Evolutionary conservation across 1,284 basidiomycete genomes (phyloP).

Genomic region (Puccinia coronata): DNA sequence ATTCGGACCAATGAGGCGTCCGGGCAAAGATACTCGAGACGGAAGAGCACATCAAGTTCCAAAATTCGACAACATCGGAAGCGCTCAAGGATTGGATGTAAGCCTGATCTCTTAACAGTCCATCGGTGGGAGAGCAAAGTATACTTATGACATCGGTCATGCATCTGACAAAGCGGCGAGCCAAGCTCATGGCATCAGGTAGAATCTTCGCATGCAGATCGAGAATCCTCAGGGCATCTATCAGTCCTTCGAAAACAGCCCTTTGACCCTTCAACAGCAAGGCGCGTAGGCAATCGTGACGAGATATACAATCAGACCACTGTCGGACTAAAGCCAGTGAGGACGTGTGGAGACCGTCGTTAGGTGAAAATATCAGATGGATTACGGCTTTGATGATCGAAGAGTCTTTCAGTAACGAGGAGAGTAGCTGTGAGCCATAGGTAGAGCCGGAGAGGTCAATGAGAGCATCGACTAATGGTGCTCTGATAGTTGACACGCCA

Average conservation of each 20-base stretch:
- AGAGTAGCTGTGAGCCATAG: slow-evolving; percentile 28
- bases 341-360: slow-evolving; percentile 47
- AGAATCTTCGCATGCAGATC: slow-evolving; percentile 66
- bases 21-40: slow-evolving; percentile 78
- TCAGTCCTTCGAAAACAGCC: slow-evolving; percentile 70
- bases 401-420: slow-evolving; percentile 24
- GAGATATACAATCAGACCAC: slow-evolving; percentile 64
- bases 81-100: slow-evolving; percentile 62
- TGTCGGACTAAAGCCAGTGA: slow-evolving; percentile 47
- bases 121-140: slow-evolving; percentile 72
- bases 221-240: slow-evolving; percentile 69
- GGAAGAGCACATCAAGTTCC: slow-evolving; percentile 77
- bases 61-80: slow-evolving; percentile 68
- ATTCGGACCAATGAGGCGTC: slow-evolving; percentile 77
- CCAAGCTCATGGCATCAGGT: slow-evolving; percentile 79
- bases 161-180: slow-evolving; percentile 83
- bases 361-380: slow-evolving; percentile 42
- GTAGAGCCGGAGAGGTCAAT: slow-evolving; percentile 43
- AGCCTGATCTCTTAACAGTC: slow-evolving; percentile 66
- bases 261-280: slow-evolving; percentile 70
- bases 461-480: slow-evolving; percentile 42
- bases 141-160: slow-evolving; percentile 86
- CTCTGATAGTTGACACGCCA: slow-evolving; percentile 24
- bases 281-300: slow-evolving; percentile 78
- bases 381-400: slow-evolving; percentile 37